Conservation (phyloP, 352 stramenopile genomes). For the Globisporangium alternatum region DNA sequence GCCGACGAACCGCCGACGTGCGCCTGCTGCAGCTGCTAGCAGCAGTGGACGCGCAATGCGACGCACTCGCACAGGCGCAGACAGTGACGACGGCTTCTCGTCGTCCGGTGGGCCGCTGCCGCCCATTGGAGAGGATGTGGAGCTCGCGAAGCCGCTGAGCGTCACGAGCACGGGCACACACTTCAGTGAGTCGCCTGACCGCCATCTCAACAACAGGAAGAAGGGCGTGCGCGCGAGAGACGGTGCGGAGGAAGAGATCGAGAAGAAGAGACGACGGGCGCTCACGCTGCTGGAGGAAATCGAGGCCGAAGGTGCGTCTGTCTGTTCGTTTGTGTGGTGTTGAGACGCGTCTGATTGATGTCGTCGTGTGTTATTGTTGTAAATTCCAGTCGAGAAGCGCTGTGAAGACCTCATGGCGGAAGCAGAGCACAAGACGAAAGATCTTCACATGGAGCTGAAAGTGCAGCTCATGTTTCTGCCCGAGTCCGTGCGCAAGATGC, state of each 20-base stretch:
- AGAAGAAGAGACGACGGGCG: slow-evolving; percentile 46
- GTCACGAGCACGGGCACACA: slow-evolving; percentile 24
- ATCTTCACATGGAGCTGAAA: slow-evolving; percentile 74
- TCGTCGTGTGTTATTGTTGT: neutral
- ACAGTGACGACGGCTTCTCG: slow-evolving; percentile 9
- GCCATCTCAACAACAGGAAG: slow-evolving; percentile 25
- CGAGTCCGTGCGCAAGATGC: slow-evolving; percentile 68
- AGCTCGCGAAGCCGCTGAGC: slow-evolving; percentile 29
- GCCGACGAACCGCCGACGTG: slow-evolving; percentile 21
- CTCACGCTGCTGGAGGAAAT: slow-evolving; percentile 53
- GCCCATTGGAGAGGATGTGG: slow-evolving; percentile 61
- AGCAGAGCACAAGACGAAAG: slow-evolving; percentile 51
- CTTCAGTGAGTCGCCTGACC: slow-evolving; percentile 32
- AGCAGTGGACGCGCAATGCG: slow-evolving; percentile 15
- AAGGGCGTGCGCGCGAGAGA: slow-evolving; percentile 26
- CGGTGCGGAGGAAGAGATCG: slow-evolving; percentile 10
- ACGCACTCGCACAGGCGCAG: slow-evolving; percentile 18
- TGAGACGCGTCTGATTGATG: neutral
- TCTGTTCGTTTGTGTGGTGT: neutral
- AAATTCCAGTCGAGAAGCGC: slow-evolving; percentile 53
- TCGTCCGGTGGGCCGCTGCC: slow-evolving; percentile 27
- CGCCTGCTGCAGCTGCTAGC: neutral
- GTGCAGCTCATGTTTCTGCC: slow-evolving; percentile 77
- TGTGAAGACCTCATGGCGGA: slow-evolving; percentile 52
- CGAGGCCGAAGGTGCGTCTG: slow-evolving; percentile 51